Evolutionary conservation across 2,329 filamentous ascomycete species (phyloP), one percentile per base, ranked within the genome.

Genomic region (Botrytis squamosa): DNA sequence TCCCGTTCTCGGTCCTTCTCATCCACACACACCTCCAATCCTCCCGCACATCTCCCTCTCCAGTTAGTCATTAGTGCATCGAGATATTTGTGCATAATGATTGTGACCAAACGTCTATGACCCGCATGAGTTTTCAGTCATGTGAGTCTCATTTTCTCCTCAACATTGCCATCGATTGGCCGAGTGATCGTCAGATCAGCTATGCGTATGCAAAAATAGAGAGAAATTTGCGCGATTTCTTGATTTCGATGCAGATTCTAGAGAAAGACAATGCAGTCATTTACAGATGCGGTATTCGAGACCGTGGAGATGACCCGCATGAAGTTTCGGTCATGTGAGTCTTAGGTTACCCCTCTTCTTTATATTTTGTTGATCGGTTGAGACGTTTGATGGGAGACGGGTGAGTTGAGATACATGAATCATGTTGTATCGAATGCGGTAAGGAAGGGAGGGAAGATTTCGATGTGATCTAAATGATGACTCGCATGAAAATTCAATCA

Each of bases 1-100:
- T 57, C 52, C 36, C 38, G 12, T 63, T 68, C 46, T 68, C 65
- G 65, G 65, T 29, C 65, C 65, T 68, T 68, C 36, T 68, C 65
- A 33, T 65, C n/a, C 40, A 36, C 42, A 55, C 44, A 10, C 18
- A 49, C 25, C 5, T 55, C 4, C 49, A n/a, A 12, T 14, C 36
- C 46, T 38, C 42, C 22, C n/a, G 52, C 52, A 18, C 7, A 40
- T 12, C 29, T 20, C 25, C 7, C 18, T 38, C 4, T 18, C 12
- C 33, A 52, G 22, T 63, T 40, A 63, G 36, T 25, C 33, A 40
- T 40, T 42, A 63, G 22, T 25, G 14, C 33, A 52, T 40, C 36
- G 46, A 22, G 22, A 42, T 36, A 29, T 68, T 55, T 18, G 12
- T 42, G 44, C 64, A 68, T 65, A 1, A 16, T 29, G 14, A 55